Base-by-base conservation (phyloP, 495 filamentous ascomycete species). In the Usnea hakonensis region DNA sequence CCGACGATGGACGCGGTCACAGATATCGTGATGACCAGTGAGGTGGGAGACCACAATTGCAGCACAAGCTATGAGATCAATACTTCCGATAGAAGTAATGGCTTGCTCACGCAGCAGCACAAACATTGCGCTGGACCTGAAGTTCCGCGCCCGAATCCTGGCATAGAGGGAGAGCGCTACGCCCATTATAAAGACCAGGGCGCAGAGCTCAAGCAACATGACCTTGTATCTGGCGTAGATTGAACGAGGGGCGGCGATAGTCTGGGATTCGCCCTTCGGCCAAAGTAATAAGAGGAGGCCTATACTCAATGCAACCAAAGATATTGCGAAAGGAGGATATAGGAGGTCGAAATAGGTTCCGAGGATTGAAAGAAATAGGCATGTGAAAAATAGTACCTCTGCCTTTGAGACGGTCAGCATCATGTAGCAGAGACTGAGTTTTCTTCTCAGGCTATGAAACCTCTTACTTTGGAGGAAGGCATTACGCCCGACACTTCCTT, bases 11-110 rank as follows among this genome's bases (percentile, higher is more conserved):
- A 62, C 56, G 28, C 60, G 60, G 55, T 55, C 43, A 43, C 48
- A 56, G 35, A 62, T 55, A n/a, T 62, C 60, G 43, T 62, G 60
- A 40, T 62, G 50, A 23, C 60, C 60, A 21, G 50, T 56, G 4
- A 56, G 32, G n/a, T 55, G 60, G 38, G 60, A 21, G 19, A 55
- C 17, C 5, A 62, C 16, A 10, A 62, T 37, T 23, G 52, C 60
- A 19, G 55, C 30, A 26, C 35, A 62, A 7, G 60, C 60, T 37
- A 26, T 23, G 26, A 62, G 23, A 33, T 56, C 60, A 33, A 56
- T 37, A 13, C 14, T 56, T 26, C 28, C 28, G 16, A 56, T 56
- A 10, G 60, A 55, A 30, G 38, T 62, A 28, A 62, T 23, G 21
- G 52, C 38, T 35, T 44, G 48, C 26, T 44, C 36, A 11, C 50